Evolutionary conservation across 495 filamentous ascomycete genomes (phyloP), one percentile per base, ranked within the genome.

Genomic region (Aspergillus sclerotioniger): DNA sequence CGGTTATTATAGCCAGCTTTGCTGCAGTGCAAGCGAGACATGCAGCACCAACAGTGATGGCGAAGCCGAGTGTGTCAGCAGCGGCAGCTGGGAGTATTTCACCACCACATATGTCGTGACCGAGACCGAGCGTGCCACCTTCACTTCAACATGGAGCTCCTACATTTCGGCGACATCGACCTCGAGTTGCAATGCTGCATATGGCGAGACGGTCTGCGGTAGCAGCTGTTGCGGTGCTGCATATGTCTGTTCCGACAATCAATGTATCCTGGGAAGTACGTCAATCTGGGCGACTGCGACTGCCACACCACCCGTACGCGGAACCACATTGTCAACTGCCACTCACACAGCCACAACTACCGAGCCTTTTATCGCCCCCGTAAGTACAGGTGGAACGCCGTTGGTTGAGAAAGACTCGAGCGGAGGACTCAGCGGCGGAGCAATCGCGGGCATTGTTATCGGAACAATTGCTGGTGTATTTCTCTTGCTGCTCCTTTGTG

Each of bases 361-460:
- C 0, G 72, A 84, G 21, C 79, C 76, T 16, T 88, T 86, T 69
- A 68, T 74, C 41, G 75, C 84, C 4, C 82, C 85, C 2, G 77
- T 86, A 0, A 71, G 75, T 25, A 85, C 85, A 29, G 77, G 79
- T 21, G 76, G 72, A 17, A 72, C 75, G 3, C 67, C 76, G 0
- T 70, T 80, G 32, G 76, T 70, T 71, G 82, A 65, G 1, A 67
- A 74, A n/a, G 70, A 73, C 17, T 54, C 69, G 39, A 68, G 78
- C 56, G 76, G 80, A 51, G 82, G 83, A 53, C 77, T 96, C 47
- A 91, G 87, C 66, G 84, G 82, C 50, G 92, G 92, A 57, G 92
- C 91, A 21, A 96, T 96, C 64, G 92, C 92, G n/a, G 92, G 92
- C 44, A 96, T 96, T 62, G 92, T 96, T 59, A 88, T 96, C 49